Percentiles rank a stretch among this genome's conserved stretches.
Conservation (phyloP, 2,329 filamentous ascomycete species). For the Claviceps sorghi region DNA sequence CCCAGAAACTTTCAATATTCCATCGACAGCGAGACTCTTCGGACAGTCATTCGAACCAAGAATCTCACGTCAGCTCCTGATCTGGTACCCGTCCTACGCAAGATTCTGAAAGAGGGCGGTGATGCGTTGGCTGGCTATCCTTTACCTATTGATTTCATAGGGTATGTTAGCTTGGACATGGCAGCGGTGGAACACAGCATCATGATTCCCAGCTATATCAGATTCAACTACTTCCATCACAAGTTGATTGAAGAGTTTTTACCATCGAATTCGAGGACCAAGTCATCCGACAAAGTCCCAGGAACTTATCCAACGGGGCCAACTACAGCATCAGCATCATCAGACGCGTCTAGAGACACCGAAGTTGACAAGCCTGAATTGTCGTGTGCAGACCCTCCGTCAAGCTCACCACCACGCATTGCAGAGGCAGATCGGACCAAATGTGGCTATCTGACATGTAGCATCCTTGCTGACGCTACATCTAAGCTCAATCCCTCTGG, state of each 20-base stretch:
- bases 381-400: background rate
- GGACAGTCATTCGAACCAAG: slow-evolving; percentile 11
- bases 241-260: slow-evolving; percentile 12
- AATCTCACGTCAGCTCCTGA: slow-evolving; percentile 14
- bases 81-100: slow-evolving; percentile 13
- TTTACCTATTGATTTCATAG: slow-evolving; percentile 13
- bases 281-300: slow-evolving; percentile 10
- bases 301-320: slow-evolving; percentile 14
- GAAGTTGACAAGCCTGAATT: background rate
- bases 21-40: slow-evolving; percentile 6
- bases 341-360: background rate
- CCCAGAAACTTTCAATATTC: slow-evolving; percentile 12
- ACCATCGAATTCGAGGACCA: slow-evolving; percentile 8
- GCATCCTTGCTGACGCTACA: slow-evolving; percentile 6
- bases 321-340: slow-evolving; percentile 3
- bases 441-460: slow-evolving; percentile 5
- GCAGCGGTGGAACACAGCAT: slow-evolving; percentile 14
- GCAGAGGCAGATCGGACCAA: slow-evolving; percentile 4
- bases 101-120: slow-evolving; percentile 10
- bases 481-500: slow-evolving; percentile 8
- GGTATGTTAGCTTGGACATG: slow-evolving; percentile 16
- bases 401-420: slow-evolving; percentile 1
- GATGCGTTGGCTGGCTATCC: background rate
- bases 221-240: slow-evolving; percentile 12
- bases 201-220: slow-evolving; percentile 17